Evolutionary conservation across 768 basidiomycete genomes (phyloP).

Genomic region (Panaeolus cyanescens): DNA sequence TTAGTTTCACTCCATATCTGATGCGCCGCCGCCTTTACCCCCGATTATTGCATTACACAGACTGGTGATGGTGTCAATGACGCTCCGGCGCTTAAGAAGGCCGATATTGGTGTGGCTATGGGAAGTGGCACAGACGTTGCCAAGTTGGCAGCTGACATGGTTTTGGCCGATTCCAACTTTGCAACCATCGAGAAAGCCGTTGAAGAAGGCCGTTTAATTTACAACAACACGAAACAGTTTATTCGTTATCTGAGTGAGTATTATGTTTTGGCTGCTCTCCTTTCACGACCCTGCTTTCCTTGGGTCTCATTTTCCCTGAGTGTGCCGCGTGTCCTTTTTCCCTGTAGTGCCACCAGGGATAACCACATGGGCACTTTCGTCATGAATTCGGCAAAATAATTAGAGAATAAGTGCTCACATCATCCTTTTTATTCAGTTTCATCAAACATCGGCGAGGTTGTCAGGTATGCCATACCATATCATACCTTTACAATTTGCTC

Average conservation of each 20-base stretch:
- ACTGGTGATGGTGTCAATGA: slow-evolving; percentile 99
- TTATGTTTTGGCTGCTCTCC: not conserved
- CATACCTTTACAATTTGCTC: slow-evolving; percentile 11
- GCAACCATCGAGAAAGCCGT: slow-evolving; percentile 96
- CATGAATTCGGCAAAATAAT: not conserved
- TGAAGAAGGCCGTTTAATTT: slow-evolving; percentile 96
- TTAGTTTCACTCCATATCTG: not conserved
- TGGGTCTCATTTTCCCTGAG: not conserved
- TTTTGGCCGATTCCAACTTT: slow-evolving; percentile 96
- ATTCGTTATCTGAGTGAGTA: slow-evolving; percentile 94
- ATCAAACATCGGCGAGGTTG: slow-evolving; percentile 97
- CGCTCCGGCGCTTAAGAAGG: slow-evolving; percentile 94
- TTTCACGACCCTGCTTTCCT: slow-evolving; percentile 4
- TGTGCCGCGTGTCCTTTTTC: not conserved
- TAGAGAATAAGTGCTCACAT: not conserved
- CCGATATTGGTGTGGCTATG: slow-evolving; percentile 99
- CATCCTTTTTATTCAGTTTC: slow-evolving; percentile 54
- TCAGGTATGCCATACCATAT: slow-evolving; percentile 45
- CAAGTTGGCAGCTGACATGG: slow-evolving; percentile 98
- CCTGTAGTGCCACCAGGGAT: slow-evolving; percentile 1
- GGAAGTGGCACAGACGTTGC: slow-evolving; percentile 98
- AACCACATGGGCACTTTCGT: not conserved
- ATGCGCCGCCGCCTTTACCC: not conserved
- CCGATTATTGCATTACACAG: slow-evolving; percentile 42
- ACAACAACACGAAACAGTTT: slow-evolving; percentile 99